phyloP scores from a whole-genome alignment of 345 rosid genomes.

The Gossypium raimondii region DNA sequence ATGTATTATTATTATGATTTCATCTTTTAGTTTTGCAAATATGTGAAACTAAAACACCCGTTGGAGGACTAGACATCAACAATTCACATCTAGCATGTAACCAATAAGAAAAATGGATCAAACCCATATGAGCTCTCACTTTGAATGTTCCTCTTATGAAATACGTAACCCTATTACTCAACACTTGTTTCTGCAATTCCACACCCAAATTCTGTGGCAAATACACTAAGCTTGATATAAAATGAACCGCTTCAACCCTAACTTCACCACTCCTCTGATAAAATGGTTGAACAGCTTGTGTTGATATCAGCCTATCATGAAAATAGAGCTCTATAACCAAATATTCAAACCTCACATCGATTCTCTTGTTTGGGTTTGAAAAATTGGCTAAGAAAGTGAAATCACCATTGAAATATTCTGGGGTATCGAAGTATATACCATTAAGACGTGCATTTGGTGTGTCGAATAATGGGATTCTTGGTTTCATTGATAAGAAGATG shows the following conservation, averaged over 20 bases:
- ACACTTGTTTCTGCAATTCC: constrained; percentile 70
- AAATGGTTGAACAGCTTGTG: constrained; percentile 1
- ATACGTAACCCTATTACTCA: constrained; percentile 51
- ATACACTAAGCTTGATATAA: constrained; percentile 73
- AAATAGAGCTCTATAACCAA: constrained; percentile 62
- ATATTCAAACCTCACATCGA: constrained; percentile 58
- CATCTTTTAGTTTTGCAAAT: constrained; percentile 62
- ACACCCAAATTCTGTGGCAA: constrained; percentile 53
- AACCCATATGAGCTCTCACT: constrained; percentile 66
- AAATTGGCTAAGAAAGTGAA: constrained; percentile 59
- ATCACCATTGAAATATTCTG: constrained; percentile 75
- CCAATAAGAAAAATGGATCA: constrained; percentile 69
- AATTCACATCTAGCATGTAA: constrained; percentile 71
- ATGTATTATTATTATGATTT: not conserved
- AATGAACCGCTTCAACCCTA: constrained; percentile 1
- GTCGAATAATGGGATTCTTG: constrained; percentile 69
- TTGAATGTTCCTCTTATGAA: constrained; percentile 58
- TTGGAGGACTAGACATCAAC: constrained; percentile 68
- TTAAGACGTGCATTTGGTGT: constrained; percentile 65
- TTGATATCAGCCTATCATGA: constrained; percentile 45
- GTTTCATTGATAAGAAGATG: constrained; percentile 55
- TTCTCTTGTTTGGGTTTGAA: constrained; percentile 73
- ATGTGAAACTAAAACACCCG: constrained; percentile 53
- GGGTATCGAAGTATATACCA: constrained; percentile 71
- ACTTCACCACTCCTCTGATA: constrained; percentile 13